phyloP scores from a whole-genome alignment of 2,329 filamentous ascomycete species.

The Trichoderma gracile region DNA sequence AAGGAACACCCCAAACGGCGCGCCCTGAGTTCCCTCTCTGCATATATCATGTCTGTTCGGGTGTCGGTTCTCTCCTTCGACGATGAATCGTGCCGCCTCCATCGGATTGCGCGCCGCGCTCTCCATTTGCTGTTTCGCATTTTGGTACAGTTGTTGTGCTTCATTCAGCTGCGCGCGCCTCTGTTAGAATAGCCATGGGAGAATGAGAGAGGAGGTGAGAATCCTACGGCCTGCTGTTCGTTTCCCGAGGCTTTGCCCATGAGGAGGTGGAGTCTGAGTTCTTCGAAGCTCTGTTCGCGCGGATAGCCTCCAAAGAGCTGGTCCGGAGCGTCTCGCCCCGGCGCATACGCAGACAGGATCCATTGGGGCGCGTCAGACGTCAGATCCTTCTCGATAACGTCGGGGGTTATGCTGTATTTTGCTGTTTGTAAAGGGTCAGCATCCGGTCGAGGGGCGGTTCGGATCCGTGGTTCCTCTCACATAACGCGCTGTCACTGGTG shows the following conservation, averaged over 20 bases:
- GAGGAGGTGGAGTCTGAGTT: conserved; percentile 76
- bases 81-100: conserved; percentile 70
- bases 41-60: conserved; percentile 73
- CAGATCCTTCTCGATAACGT: conserved; percentile 66
- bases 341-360: conserved; percentile 84
- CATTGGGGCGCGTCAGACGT: conserved; percentile 73
- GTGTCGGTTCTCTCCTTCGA: conserved; percentile 66
- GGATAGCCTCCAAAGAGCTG: conserved; percentile 80
- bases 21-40: conserved; percentile 48
- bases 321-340: conserved; percentile 71
- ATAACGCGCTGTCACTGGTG: conserved; percentile 30
- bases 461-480: conserved; percentile 25
- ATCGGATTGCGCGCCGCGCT: conserved; percentile 67
- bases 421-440: conserved; percentile 33
- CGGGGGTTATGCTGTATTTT: conserved; percentile 57
- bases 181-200: background rate
- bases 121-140: conserved; percentile 70
- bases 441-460: background rate
- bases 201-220: background rate
- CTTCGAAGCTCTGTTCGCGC: conserved; percentile 85
- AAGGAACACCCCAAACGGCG: conserved; percentile 48
- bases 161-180: conserved; percentile 53
- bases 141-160: conserved; percentile 61
- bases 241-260: conserved; percentile 61
- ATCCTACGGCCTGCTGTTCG: conserved; percentile 51